Evolutionary conservation across 2,329 filamentous ascomycete species (phyloP).

Genomic region (Claviceps digitariae): DNA sequence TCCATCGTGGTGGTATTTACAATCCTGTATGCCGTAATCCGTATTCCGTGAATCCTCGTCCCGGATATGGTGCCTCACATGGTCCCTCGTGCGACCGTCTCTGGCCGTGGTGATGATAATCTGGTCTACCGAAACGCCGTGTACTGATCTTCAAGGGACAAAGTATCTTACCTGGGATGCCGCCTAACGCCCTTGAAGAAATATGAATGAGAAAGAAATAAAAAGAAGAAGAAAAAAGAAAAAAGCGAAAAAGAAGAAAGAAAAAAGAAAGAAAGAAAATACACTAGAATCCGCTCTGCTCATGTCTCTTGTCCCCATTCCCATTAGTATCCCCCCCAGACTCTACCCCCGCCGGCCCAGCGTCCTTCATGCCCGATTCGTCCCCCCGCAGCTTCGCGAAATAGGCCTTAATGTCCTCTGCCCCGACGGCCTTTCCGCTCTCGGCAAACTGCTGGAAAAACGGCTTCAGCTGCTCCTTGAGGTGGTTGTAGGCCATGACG

Average conservation of each 20-base stretch:
- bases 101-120: no score
- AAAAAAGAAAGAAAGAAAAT: not conserved
- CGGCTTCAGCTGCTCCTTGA: conserved; percentile 89
- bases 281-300: conserved; percentile 38
- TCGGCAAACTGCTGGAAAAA: conserved; percentile 93
- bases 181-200: no score
- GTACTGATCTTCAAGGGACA: no score
- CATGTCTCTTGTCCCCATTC: conserved; percentile 25
- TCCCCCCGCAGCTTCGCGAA: conserved; percentile 92
- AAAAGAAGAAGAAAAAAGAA: not conserved
- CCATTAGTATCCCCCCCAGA: conserved; percentile 19
- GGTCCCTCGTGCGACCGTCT: no score
- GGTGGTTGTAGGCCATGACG: conserved; percentile 94
- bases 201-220: not conserved
- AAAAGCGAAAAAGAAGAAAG: not conserved
- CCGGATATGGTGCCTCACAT: no score
- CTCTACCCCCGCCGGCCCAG: conserved; percentile 36
- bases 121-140: no score
- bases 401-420: conserved; percentile 91
- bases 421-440: conserved; percentile 73
- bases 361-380: conserved; percentile 55
- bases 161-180: no score
- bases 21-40: no score
- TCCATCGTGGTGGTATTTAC: no score
- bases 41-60: no score